Base-by-base conservation (phyloP, 371 early-diverging fungal species). In the Syncephalis plumigaleata region DNA sequence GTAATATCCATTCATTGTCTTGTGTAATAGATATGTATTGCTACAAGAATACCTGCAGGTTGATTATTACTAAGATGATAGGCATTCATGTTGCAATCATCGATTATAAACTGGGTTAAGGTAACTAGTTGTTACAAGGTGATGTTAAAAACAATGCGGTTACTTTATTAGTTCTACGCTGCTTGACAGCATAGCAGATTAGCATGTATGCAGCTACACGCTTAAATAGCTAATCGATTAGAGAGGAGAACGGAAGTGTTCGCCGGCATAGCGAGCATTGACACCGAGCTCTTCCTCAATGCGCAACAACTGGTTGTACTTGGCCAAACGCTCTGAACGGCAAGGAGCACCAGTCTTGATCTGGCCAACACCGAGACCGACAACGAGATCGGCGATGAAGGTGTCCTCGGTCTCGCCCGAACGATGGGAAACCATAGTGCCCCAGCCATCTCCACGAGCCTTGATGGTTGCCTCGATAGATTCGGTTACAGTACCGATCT, bases 261-360 rank as follows among this genome's bases (percentile, higher is more conserved):
- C 80, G 51, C 96, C 94, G 49, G 96, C 96, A 63, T 92, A 95
- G 61, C 81, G 61, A 51, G 82, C 80, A 43, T 77, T 66, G 47
- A 61, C 68, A 50, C 82, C 84, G 26, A 87, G 67, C 62, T 83
- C 82, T 62, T 90, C 89, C 62, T 87, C 84, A 55, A 94, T 88
- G 52, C 93, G 79, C 49, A 98, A 73, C 39, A 98, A 71, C 73
- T 97, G 95, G 81, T 98, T 98, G 77, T 92, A 96, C 77, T 98
- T 98, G 63, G 90, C 89, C 52, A 93, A 68, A 58, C 98, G 79
- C 73, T 98, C 99, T 26, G 90, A 87, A 53, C 97, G 78, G 79
- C 94, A 94, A 24, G 98, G 95, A 37, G 99, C 98, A 61, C 99
- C 99, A 46, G 96, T 89, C 84, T 98, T 98, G 75, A 98, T 94